Evolutionary conservation across 31 red algal species (phyloP).

Genomic region (Porphyra umbilicalis): DNA sequence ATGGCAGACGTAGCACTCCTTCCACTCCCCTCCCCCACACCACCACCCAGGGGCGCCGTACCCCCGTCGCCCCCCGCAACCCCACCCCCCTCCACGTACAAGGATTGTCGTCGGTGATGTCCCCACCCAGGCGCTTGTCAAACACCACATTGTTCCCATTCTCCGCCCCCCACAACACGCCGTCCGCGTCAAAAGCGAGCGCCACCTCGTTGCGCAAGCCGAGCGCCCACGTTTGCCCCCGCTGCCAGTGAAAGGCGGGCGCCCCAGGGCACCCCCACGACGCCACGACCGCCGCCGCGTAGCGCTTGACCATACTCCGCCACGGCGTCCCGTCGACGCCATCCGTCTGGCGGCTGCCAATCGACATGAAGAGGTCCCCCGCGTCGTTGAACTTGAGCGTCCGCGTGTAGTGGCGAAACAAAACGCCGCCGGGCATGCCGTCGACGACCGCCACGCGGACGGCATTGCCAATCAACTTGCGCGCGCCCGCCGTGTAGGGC

Average conservation of each 20-base stretch:
- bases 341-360: not conserved
- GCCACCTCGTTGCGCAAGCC: slow-evolving; percentile 1
- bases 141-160: not conserved
- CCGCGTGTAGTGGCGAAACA: not conserved
- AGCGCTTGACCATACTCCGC: not conserved
- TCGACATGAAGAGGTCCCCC: slow-evolving; percentile 1
- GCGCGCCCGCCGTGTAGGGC: not conserved
- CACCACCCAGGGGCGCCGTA: too few relatives aligned
- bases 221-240: not conserved
- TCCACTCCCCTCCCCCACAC: not conserved
- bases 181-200: not conserved
- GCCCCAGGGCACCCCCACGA: not conserved
- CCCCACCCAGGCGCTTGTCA: not conserved
- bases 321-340: not conserved
- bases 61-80: not conserved
- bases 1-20: too few relatives aligned
- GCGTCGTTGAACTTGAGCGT: not conserved
- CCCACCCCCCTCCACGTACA: too few relatives aligned
- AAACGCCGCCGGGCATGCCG: not conserved
- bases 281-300: not conserved
- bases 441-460: not conserved
- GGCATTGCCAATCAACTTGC: not conserved
- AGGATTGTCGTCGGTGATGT: not conserved
- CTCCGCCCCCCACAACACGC: not conserved
- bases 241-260: not conserved